phyloP scores from a whole-genome alignment of 2,329 filamentous ascomycete genomes.

The Botrytis cinerea region DNA sequence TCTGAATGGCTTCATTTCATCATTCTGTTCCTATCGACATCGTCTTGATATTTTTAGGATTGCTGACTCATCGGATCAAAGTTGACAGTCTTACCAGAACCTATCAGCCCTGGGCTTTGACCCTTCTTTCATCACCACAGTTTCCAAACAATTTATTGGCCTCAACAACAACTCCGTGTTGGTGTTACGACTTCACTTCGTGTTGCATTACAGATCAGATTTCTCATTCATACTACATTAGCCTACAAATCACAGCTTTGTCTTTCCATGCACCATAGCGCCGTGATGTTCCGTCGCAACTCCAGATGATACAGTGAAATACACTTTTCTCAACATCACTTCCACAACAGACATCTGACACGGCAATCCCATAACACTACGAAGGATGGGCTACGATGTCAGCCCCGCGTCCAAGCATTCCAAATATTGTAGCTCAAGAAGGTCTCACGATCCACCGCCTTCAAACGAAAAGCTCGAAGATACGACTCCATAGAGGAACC shows the following conservation, averaged over 20 bases:
- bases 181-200: neutral
- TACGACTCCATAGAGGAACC: neutral
- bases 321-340: neutral
- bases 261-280: constrained; percentile 1
- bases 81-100: too few relatives aligned
- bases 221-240: neutral
- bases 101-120: neutral
- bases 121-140: neutral
- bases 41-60: neutral
- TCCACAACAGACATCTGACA: neutral
- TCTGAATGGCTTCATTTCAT: constrained; percentile 17
- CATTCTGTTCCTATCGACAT: neutral
- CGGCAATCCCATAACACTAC: neutral
- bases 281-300: neutral
- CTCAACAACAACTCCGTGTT: neutral
- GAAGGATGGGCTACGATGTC: neutral
- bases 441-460: constrained; percentile 1
- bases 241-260: neutral
- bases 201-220: neutral
- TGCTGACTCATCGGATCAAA: constrained; percentile 8
- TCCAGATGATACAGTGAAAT: neutral
- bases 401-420: constrained; percentile 2
- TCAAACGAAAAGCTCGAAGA: constrained; percentile 8
- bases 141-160: neutral
- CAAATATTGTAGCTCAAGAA: neutral